Base-by-base conservation (phyloP, 208 protist genomes). In the Wallacemonas sp. region DNA sequence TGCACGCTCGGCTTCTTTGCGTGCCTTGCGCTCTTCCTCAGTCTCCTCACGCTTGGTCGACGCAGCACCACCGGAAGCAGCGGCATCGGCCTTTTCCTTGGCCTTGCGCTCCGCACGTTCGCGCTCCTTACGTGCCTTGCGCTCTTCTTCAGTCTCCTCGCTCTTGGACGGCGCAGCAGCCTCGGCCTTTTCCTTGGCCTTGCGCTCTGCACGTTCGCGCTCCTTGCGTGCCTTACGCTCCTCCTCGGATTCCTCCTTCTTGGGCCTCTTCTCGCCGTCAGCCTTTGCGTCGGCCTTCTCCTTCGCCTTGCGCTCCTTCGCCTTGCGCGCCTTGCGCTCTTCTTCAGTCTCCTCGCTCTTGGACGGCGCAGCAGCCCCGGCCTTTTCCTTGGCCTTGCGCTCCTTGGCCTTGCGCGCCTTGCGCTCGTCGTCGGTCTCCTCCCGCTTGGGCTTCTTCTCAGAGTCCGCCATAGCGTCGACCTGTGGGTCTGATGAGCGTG, bases 351-450 rank as follows among this genome's bases (percentile, higher is more conserved):
- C 81, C 14, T 55, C 47, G 16, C 11, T 33, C 26, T 55, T 55
- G 47, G 47, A 55, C 19, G 16, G n/a, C 8, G 24, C 48, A 29
- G 43, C 49, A 27, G 24, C 56, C 19, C 63, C 65, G 21, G 48
- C 24, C 36, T 70, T 55, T 33, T 70, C 65, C 2, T 16, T 34
- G 9, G 26, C 30, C 43, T 68, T 60, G n/a, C 46, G 70, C 70
- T 77, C 74, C 1, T 69, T 74, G 0, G 71, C 61, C 61, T 88
- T 82, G 9, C 67, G 66, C 2, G 74, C 72, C 0, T 74, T 72
- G 1, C 86, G 78, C 58, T 92, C 86, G 60, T 95, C 89, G 41
- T 95, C 84, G 0, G 86, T 88, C 48, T 95, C 89, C 21, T 69
- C 67, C 2, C 71, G 61, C 58, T 65, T 76, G 24, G 47, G 12